Conservation (phyloP, 805 yeast genomes). For the Saccharomyces cerevisiae region DNA sequence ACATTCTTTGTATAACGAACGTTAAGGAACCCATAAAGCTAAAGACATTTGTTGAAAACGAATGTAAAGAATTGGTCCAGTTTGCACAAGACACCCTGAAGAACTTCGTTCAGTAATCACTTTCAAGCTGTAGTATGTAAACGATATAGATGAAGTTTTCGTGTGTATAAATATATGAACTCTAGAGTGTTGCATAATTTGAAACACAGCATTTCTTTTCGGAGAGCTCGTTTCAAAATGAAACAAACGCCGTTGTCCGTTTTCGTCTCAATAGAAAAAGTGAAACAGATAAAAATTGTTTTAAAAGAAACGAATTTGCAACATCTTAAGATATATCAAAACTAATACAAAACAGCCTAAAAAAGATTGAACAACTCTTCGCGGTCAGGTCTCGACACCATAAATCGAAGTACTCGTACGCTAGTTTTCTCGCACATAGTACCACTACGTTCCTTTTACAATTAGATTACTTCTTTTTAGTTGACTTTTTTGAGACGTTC, state of each 20-base stretch:
- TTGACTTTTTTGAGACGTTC: background rate
- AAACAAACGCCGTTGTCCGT: background rate
- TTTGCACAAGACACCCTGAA: constrained; percentile 9
- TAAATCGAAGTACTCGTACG: background rate
- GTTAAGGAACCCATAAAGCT: constrained; percentile 11
- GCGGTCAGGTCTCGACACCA: background rate
- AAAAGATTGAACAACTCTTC: background rate
- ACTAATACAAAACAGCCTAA: constrained; percentile 12
- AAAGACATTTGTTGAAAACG: constrained; percentile 2
- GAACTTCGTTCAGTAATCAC: background rate
- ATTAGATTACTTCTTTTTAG: background rate
- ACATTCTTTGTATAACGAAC: constrained; percentile 19
- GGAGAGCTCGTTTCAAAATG: background rate
- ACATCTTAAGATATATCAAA: constrained; percentile 3
- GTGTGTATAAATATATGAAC: background rate
- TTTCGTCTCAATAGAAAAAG: background rate
- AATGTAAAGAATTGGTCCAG: constrained; percentile 9
- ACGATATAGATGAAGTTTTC: background rate
- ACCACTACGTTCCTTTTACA: background rate
- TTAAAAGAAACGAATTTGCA: background rate
- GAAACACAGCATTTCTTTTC: background rate
- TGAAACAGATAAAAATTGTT: background rate
- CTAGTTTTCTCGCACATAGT: background rate
- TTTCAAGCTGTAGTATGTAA: background rate
- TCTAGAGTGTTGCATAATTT: background rate